These are phyloP conservation scores for Acanthamoeba sp. DNA, from an alignment of 208 protist species.

Conservation along the genomic window DNA sequence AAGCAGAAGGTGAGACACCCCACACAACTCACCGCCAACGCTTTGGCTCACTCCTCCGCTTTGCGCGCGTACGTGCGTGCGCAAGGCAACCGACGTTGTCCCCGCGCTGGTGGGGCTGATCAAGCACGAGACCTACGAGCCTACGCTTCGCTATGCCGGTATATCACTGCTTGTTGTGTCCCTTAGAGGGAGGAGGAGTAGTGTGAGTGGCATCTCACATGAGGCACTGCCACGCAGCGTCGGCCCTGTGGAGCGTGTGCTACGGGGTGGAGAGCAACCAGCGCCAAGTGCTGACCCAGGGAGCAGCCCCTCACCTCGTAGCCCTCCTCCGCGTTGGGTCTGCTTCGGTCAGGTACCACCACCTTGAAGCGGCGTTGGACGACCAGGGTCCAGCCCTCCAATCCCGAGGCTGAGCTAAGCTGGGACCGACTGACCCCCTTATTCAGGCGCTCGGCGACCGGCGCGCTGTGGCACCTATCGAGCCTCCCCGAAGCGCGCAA, in stretches of 20 bases:
- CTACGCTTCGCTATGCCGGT: conserved; percentile 10
- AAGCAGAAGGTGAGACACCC: background rate
- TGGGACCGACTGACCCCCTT: no score
- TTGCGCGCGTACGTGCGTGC: background rate
- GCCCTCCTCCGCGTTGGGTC: background rate
- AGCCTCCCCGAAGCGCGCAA: background rate
- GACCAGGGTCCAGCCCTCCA: no score
- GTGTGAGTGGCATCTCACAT: no score
- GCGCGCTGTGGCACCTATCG: conserved; percentile 27
- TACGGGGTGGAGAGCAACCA: conserved; percentile 27
- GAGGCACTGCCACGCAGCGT: background rate
- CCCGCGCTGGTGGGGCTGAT: conserved; percentile 5
- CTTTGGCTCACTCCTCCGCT: no score
- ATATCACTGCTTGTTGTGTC: background rate
- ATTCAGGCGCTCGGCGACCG: background rate
- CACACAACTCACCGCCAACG: no score
- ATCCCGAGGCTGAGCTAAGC: no score
- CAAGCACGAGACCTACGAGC: conserved; percentile 1
- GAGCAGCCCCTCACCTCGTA: background rate
- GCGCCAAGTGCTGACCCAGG: background rate
- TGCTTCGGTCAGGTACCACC: background rate
- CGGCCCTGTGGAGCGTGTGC: conserved; percentile 14
- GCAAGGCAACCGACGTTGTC: background rate
- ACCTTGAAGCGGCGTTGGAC: background rate
- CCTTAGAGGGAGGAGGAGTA: background rate